These are phyloP conservation scores for Trichophaea hybrida DNA, from an alignment of 2,329 filamentous ascomycete genomes.

Conservation along the genomic window DNA sequence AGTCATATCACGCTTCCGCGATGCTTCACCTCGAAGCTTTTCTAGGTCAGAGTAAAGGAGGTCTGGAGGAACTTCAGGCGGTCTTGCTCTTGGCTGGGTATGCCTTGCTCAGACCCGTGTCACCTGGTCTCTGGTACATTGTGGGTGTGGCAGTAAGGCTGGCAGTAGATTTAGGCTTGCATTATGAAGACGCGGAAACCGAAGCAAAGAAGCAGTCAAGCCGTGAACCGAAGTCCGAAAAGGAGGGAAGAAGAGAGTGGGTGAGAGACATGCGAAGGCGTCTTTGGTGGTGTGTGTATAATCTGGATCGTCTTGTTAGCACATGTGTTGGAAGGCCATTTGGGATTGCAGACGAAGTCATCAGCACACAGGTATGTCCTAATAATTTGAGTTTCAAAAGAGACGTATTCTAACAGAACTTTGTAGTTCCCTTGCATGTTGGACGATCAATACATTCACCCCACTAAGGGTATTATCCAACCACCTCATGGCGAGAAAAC, in stretches of 20 bases:
- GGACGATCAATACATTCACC: conserved; percentile 65
- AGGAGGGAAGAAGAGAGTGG: conserved; percentile 62
- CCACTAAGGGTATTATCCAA: conserved; percentile 55
- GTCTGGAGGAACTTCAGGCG: conserved; percentile 83
- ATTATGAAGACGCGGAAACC: conserved; percentile 61
- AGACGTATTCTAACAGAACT: not conserved
- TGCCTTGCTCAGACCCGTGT: conserved; percentile 76
- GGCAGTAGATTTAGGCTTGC: conserved; percentile 78
- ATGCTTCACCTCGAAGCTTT: conserved; percentile 85
- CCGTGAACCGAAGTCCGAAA: conserved; percentile 31
- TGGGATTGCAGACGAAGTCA: conserved; percentile 87
- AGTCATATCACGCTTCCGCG: conserved; percentile 91
- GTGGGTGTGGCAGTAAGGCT: conserved; percentile 82
- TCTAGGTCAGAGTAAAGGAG: conserved; percentile 66
- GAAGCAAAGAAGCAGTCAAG: conserved; percentile 44
- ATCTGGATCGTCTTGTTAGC: conserved; percentile 83
- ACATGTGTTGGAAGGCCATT: conserved; percentile 88
- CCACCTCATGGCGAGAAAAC: conserved; percentile 43
- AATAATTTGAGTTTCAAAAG: not conserved
- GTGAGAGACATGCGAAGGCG: conserved; percentile 71
- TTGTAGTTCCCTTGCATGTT: conserved; percentile 61
- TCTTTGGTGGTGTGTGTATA: conserved; percentile 96
- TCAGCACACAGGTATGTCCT: conserved; percentile 58
- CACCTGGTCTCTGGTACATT: conserved; percentile 93
- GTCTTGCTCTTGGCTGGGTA: conserved; percentile 82